Evolutionary conservation across 768 basidiomycete species (phyloP).

Genomic region (Kwoniella botswanensis): DNA sequence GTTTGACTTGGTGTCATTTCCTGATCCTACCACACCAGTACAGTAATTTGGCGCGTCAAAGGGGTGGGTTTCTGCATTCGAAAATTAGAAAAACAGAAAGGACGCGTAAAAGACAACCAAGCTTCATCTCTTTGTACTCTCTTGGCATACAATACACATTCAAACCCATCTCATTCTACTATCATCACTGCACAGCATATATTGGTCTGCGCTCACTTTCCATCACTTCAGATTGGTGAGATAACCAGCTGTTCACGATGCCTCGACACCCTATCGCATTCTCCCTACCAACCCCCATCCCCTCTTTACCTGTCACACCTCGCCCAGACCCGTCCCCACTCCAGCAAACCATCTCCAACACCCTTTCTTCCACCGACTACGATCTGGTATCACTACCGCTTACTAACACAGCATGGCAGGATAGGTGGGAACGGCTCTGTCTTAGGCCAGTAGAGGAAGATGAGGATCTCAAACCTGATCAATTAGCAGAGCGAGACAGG

Average conservation of each 20-base stretch:
- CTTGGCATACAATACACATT: background rate
- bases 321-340: conserved; percentile 46
- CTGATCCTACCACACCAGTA: too few species aligned
- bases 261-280: conserved; percentile 44
- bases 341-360: conserved; percentile 36
- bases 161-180: background rate
- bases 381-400: conserved; percentile 79
- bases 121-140: background rate
- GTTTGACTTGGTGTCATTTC: too few species aligned
- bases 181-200: background rate
- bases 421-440: conserved; percentile 89
- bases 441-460: conserved; percentile 59
- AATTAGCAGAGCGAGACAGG: conserved; percentile 56
- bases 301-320: conserved; percentile 42
- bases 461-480: conserved; percentile 11
- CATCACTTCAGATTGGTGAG: background rate
- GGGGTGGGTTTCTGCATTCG: too few species aligned
- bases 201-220: background rate
- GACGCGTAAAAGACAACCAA: background rate
- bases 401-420: conserved; percentile 84
- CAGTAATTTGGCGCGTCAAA: background rate
- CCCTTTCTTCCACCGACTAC: conserved; percentile 65
- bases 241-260: conserved; percentile 26
- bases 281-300: conserved; percentile 38
- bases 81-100: background rate